phyloP scores from a whole-genome alignment of 495 filamentous ascomycete genomes.

The Neurospora tetraspora region DNA sequence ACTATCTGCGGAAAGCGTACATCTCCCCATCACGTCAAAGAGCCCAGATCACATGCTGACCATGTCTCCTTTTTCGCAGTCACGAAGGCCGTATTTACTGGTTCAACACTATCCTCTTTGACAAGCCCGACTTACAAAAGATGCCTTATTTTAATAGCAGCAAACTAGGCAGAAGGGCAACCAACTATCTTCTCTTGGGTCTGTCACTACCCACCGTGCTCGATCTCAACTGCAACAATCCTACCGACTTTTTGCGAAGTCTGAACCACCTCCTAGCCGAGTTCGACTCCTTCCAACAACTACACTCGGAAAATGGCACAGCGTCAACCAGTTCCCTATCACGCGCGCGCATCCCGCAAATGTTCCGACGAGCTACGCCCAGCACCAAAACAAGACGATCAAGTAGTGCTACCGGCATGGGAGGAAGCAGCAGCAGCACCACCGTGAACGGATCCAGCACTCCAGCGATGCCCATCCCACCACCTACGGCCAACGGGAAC shows the following conservation, averaged over 20 bases:
- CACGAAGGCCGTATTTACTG: conserved; percentile 92
- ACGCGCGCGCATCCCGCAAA: conserved; percentile 69
- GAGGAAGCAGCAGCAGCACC: not conserved
- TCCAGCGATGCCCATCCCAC: not conserved
- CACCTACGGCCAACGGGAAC: not conserved
- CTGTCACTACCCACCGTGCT: conserved; percentile 81
- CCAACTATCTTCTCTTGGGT: conserved; percentile 87
- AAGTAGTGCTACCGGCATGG: conserved; percentile 49
- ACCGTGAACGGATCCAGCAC: not conserved
- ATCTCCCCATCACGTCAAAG: not conserved
- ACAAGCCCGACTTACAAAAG: conserved; percentile 65
- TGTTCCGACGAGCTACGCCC: conserved; percentile 67
- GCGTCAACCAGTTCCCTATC: conserved; percentile 56
- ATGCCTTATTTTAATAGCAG: conserved; percentile 77
- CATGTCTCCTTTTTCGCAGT: conserved; percentile 31
- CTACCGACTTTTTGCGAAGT: conserved; percentile 76
- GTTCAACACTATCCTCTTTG: conserved; percentile 93
- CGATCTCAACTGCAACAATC: conserved; percentile 67
- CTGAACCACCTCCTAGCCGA: conserved; percentile 80
- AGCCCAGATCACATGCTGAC: conserved; percentile 6
- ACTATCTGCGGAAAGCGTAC: conserved; percentile 86
- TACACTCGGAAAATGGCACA: conserved; percentile 67
- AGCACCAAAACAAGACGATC: conserved; percentile 55
- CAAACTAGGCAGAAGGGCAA: conserved; percentile 75
- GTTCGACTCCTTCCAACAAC: conserved; percentile 84